These are phyloP conservation scores for Fusarium sp. DNA, from an alignment of 2,329 filamentous ascomycete genomes.

Conservation along the genomic window DNA sequence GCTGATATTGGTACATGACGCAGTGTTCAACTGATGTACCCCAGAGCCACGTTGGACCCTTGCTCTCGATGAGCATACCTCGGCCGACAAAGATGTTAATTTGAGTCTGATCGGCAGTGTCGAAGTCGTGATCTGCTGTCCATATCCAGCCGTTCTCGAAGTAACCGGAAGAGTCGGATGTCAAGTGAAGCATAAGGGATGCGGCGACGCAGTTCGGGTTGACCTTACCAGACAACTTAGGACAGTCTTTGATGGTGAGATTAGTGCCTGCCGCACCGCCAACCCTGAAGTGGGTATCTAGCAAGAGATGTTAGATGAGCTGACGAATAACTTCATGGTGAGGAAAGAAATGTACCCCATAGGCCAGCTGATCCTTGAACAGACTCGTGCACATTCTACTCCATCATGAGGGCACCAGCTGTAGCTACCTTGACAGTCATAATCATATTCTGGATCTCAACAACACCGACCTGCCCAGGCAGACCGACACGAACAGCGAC, in stretches of 20 bases:
- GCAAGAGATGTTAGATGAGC: background rate
- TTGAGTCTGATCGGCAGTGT: conserved; percentile 32
- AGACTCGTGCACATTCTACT: conserved; percentile 67
- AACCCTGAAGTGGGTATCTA: conserved; percentile 59
- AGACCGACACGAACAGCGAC: conserved; percentile 67
- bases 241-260: conserved; percentile 35
- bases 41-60: conserved; percentile 47
- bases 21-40: conserved; percentile 37
- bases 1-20: conserved; percentile 60
- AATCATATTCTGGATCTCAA: conserved; percentile 72
- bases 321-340: background rate
- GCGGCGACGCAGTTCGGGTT: conserved; percentile 67
- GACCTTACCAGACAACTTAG: conserved; percentile 11
- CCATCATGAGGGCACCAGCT: conserved; percentile 69
- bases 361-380: conserved; percentile 56
- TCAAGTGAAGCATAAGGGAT: conserved; percentile 62
- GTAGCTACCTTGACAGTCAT: conserved; percentile 67
- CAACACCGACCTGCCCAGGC: conserved; percentile 62
- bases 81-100: conserved; percentile 49
- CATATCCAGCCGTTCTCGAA: conserved; percentile 69
- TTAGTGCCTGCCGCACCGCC: conserved; percentile 44
- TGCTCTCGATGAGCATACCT: conserved; percentile 47
- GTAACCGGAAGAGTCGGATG: conserved; percentile 56
- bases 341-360: conserved; percentile 50
- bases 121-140: conserved; percentile 72